A percentile compares a stretch with the other conserved stretches of the same genome.
phyloP scores from a whole-genome alignment of 306 rosid species.

The Cyamopsis tetragonoloba region DNA sequence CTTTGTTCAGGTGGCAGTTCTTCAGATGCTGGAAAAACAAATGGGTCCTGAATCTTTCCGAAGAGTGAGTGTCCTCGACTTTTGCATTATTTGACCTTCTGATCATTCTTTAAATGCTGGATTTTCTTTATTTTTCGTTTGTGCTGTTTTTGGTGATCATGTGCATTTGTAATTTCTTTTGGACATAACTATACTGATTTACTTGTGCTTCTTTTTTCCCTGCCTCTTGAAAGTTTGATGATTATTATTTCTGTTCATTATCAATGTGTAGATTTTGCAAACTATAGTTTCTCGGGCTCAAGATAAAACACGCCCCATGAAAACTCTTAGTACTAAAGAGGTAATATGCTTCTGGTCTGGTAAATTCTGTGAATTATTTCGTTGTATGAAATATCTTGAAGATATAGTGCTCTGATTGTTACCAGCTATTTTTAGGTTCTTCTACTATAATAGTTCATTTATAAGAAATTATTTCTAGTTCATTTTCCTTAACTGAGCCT shows the following conservation, averaged over 20 bases:
- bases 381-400: background rate
- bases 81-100: slow-evolving; percentile 3
- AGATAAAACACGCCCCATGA: slow-evolving; percentile 64
- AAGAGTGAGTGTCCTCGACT: slow-evolving; percentile 52
- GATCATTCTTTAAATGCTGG: background rate
- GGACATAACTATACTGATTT: background rate
- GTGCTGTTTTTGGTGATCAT: background rate
- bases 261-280: slow-evolving; percentile 71
- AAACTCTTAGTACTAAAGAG: slow-evolving; percentile 93
- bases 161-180: background rate
- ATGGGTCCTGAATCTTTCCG: slow-evolving; percentile 99
- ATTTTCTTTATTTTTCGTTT: background rate
- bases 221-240: slow-evolving; percentile 1
- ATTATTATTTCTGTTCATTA: slow-evolving; percentile 17
- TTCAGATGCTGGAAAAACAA: slow-evolving; percentile 98
- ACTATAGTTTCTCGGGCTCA: slow-evolving; percentile 81
- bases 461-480: background rate
- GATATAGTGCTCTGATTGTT: background rate
- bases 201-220: background rate
- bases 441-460: background rate
- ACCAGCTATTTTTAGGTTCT: background rate
- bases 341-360: slow-evolving; percentile 36
- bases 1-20: slow-evolving; percentile 75
- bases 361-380: slow-evolving; percentile 3
- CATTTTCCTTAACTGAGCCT: background rate